A percentile compares a stretch with the other conserved stretches of the same genome.
These are phyloP conservation scores for Candida wancherniae DNA, from an alignment of 805 yeast species.

Conservation along the genomic window DNA sequence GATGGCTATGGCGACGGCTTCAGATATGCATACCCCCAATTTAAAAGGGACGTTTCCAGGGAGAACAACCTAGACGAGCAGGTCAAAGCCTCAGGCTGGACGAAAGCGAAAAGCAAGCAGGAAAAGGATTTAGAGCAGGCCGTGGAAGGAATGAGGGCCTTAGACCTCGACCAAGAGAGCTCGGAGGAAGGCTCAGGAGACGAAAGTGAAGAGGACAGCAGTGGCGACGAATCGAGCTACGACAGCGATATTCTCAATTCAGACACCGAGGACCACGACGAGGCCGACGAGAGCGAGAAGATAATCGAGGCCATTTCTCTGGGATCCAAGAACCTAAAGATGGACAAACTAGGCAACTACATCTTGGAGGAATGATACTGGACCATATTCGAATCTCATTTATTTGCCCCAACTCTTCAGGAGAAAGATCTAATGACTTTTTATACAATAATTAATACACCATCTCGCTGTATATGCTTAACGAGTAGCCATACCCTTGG, in stretches of 20 bases:
- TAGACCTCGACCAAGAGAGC: constrained; percentile 22
- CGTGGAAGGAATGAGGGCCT: constrained; percentile 58
- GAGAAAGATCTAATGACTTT: constrained; percentile 13
- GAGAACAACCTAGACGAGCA: constrained; percentile 69
- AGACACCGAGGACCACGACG: constrained; percentile 22
- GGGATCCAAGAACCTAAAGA: constrained; percentile 62
- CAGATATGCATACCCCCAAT: constrained; percentile 71
- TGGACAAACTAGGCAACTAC: constrained; percentile 82
- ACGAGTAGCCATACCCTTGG: constrained; percentile 99
- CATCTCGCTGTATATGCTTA: constrained; percentile 37
- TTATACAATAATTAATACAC: constrained; percentile 18
- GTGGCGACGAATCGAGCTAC: constrained; percentile 29
- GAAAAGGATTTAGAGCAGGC: constrained; percentile 73
- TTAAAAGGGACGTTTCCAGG: constrained; percentile 70
- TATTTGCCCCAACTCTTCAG: too few relatives aligned
- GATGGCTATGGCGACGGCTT: constrained; percentile 82
- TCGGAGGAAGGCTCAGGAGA: constrained; percentile 43
- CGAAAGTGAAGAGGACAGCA: constrained; percentile 23
- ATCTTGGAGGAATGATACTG: constrained; percentile 45
- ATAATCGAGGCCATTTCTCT: constrained; percentile 65
- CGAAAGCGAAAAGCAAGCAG: constrained; percentile 37
- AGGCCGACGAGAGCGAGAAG: constrained; percentile 42
- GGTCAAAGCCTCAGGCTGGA: constrained; percentile 88
- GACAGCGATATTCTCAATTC: constrained; percentile 23
- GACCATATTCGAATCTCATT: constrained; percentile 2